Evolutionary conservation across 2,329 filamentous ascomycete species (phyloP).

Genomic region (Verticillium nonalfalfae): DNA sequence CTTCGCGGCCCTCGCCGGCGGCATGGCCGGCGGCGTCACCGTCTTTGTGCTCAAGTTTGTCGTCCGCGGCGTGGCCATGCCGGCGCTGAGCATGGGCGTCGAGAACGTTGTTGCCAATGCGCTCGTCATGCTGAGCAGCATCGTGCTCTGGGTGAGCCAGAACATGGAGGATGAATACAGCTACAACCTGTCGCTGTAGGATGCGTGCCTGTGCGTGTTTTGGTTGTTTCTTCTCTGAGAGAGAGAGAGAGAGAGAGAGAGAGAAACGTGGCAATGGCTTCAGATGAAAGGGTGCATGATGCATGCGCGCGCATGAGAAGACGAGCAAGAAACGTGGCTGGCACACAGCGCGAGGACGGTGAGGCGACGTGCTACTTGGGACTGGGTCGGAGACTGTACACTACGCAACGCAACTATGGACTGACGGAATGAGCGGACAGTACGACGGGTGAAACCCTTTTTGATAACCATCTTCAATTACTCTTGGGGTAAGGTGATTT

Average conservation of each 20-base stretch:
- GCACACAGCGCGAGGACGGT: neutral
- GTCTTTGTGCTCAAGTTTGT: constrained; percentile 61
- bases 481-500: neutral
- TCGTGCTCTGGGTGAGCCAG: constrained; percentile 63
- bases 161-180: constrained; percentile 69
- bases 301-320: neutral
- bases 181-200: constrained; percentile 57
- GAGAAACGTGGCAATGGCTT: too few relatives aligned
- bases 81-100: constrained; percentile 58
- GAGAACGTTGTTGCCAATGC: constrained; percentile 62
- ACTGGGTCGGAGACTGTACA: neutral
- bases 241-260: too few relatives aligned
- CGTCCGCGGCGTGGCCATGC: constrained; percentile 51
- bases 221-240: too few relatives aligned
- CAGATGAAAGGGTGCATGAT: neutral
- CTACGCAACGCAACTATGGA: neutral
- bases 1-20: constrained; percentile 58
- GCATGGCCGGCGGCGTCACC: constrained; percentile 64
- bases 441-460: neutral
- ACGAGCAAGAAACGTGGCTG: neutral
- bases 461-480: neutral
- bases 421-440: neutral
- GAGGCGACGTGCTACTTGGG: neutral
- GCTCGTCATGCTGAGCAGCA: constrained; percentile 55
- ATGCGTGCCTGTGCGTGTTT: neutral